Evolutionary conservation across 2,329 filamentous ascomycete species (phyloP), one percentile per base, ranked within the genome.

Genomic region (Penicillium sp.): DNA sequence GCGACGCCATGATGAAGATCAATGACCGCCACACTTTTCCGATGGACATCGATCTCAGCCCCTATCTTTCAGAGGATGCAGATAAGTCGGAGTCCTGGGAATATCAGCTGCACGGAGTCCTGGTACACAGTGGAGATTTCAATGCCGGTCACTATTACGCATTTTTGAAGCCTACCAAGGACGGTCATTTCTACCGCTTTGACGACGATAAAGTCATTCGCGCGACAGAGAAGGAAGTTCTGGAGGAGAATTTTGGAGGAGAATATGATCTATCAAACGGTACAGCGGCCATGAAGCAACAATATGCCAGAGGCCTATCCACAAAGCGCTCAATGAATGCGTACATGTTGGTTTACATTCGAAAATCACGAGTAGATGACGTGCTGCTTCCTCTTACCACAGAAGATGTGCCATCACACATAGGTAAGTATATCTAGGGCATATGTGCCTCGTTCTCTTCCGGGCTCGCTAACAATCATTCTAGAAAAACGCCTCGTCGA

Each of bases 61-160:
- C 91, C 0, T 99, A 94, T 69, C 83, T 99, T 20, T 88, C 91
- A 12, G 87, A 91, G 23, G 87, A 90, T 59, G 90, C 91, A 24
- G 92, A 97, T 70, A 89, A 80, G 69, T 94, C 91, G 1, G 91
- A 97, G 69, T 79, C 92, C 1, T 97, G 92, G 85, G 82, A 85
- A 45, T 99, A 99, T 74, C 89, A 96, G 71, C 79, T 99, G 20
- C 93, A 99, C 66, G 91, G 94, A 59, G 94, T 99, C 21, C 80
- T 99, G 46, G 94, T 99, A 6, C 94, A 99, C 74, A 97, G 91
- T 64, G 94, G 94, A 60, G 94, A 97, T 68, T 82, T 97, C 56
- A 97, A 99, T 71, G 93, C 95, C 11, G 94, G 94, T 3, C 94
- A 99, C 74, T 99, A 99, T 75, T 99, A 99, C 69, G 94, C 94